A percentile compares a stretch with the other conserved stretches of the same genome.
phyloP scores from a whole-genome alignment of 2,329 filamentous ascomycete genomes.

The Aspergillus fischeri region DNA sequence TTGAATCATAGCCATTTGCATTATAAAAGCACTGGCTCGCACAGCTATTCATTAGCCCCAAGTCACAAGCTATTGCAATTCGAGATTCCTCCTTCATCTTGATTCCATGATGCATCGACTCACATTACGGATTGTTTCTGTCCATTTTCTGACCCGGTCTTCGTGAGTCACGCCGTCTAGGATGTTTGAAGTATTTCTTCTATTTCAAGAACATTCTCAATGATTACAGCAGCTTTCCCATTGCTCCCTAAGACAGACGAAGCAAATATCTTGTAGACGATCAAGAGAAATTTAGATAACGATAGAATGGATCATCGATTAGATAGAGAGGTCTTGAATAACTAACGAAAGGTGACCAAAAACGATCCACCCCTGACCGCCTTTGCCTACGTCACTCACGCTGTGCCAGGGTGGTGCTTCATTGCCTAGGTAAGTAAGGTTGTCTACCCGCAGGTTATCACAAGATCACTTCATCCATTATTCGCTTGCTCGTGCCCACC shows the following conservation, averaged over 20 bases:
- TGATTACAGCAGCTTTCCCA: background rate
- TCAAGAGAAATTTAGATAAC: background rate
- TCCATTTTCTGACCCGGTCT: background rate
- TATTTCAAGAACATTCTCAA: background rate
- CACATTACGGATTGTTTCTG: background rate
- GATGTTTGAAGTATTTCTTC: background rate
- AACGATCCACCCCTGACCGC: background rate
- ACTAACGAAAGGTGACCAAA: background rate
- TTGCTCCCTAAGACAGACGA: background rate
- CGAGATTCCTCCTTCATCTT: background rate
- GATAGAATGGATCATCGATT: too few relatives aligned
- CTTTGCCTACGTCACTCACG: background rate
- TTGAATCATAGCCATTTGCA: constrained; percentile 18
- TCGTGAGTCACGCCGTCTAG: background rate
- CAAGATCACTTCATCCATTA: background rate
- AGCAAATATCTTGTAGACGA: background rate
- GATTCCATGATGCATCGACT: background rate
- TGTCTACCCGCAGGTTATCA: background rate
- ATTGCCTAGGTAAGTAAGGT: background rate
- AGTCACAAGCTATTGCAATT: background rate
- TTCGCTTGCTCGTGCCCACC: background rate
- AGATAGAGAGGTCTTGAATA: too few relatives aligned
- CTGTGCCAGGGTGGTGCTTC: background rate
- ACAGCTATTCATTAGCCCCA: background rate
- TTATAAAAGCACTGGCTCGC: constrained; percentile 1